These are phyloP conservation scores for Tuber umbilicatum DNA, from an alignment of 495 filamentous ascomycete species.

Conservation along the genomic window DNA sequence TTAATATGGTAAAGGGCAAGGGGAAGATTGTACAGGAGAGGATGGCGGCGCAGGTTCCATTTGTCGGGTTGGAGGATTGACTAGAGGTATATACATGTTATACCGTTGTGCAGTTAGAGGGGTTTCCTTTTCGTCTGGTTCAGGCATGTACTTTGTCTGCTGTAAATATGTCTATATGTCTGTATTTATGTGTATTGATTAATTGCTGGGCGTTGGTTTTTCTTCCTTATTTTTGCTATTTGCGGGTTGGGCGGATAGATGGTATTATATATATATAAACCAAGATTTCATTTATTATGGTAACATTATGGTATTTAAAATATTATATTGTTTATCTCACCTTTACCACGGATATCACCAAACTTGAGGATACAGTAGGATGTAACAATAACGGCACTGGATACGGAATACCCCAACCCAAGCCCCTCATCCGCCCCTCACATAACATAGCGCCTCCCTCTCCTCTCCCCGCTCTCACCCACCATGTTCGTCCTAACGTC, in stretches of 20 bases:
- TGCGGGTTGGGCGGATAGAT: neutral
- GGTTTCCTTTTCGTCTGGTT: neutral
- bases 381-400: neutral
- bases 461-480: slow-evolving; percentile 13
- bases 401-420: neutral
- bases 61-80: slow-evolving; percentile 34
- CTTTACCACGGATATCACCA: neutral
- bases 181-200: neutral
- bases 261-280: neutral
- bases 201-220: neutral
- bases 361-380: neutral
- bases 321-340: neutral
- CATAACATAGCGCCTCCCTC: slow-evolving; percentile 20
- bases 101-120: slow-evolving; percentile 7
- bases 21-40: slow-evolving; percentile 45
- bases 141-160: neutral
- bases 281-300: neutral
- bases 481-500: slow-evolving; percentile 23
- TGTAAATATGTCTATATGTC: slow-evolving; percentile 10
- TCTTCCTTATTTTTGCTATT: neutral
- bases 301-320: neutral
- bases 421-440: neutral
- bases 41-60: slow-evolving; percentile 41
- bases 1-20: slow-evolving; percentile 56
- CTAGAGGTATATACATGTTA: neutral